A percentile compares a stretch with the other conserved stretches of the same genome.
These are phyloP conservation scores for Pestalotiopsis sp. DNA, from an alignment of 2,329 filamentous ascomycete genomes.

Conservation along the genomic window DNA sequence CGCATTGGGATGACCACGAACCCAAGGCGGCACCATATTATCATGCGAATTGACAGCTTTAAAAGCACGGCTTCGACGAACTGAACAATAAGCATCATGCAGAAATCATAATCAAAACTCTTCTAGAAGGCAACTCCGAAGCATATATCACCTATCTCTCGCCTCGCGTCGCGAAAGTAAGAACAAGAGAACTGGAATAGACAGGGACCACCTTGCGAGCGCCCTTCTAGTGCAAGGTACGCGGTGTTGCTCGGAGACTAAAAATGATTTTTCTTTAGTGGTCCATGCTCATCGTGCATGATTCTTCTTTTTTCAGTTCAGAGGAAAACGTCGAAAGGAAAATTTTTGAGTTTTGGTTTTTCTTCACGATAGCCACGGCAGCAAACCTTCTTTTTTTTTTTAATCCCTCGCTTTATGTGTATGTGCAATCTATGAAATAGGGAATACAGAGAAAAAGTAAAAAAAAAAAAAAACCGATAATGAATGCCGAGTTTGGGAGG, in stretches of 20 bases:
- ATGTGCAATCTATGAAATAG: neutral
- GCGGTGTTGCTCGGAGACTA: neutral
- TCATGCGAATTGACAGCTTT: too few species aligned
- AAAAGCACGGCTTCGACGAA: too few species aligned
- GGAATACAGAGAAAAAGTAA: neutral
- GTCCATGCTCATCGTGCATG: too few species aligned
- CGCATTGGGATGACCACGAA: too few species aligned
- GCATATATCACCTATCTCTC: neutral
- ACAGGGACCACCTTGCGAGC: neutral
- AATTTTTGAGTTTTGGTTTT: too few species aligned
- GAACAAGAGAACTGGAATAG: neutral
- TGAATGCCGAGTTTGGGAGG: neutral
- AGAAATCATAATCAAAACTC: too few species aligned
- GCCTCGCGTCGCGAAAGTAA: neutral
- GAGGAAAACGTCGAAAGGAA: too few species aligned
- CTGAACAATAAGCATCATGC: too few species aligned
- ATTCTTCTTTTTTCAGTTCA: neutral
- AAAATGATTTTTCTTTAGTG: neutral
- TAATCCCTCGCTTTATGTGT: neutral
- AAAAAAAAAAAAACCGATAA: neutral
- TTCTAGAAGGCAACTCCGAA: neutral
- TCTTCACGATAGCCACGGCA: too few species aligned
- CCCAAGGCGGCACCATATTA: too few species aligned
- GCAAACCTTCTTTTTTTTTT: neutral
- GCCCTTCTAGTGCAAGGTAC: neutral